A percentile compares a stretch with the other conserved stretches of the same genome.
Evolutionary conservation across 2,329 filamentous ascomycete genomes (phyloP).

Genomic region (Claviceps spartinae): DNA sequence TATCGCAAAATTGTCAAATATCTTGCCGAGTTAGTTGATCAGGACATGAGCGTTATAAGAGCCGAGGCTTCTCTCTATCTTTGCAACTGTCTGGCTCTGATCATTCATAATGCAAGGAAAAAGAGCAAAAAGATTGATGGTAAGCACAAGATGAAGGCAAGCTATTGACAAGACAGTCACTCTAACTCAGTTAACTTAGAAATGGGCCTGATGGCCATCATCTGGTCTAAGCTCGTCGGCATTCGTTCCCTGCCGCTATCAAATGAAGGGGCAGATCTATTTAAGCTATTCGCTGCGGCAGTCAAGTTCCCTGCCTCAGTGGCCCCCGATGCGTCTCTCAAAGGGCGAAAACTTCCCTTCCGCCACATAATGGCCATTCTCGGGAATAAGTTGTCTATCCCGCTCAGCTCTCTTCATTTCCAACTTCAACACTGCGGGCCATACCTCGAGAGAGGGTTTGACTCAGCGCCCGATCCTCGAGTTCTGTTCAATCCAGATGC

Average conservation of each 20-base stretch:
- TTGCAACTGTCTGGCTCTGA: constrained; percentile 16
- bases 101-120: background rate
- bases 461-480: constrained; percentile 51
- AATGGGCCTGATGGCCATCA: background rate
- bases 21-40: background rate
- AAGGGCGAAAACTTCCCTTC: background rate
- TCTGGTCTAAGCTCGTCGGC: background rate
- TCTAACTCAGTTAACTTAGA: background rate
- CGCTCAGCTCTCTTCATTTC: constrained; percentile 19
- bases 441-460: constrained; percentile 62
- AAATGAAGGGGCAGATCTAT: background rate
- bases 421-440: constrained; percentile 32
- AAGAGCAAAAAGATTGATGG: background rate
- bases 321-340: background rate
- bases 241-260: background rate
- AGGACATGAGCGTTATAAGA: background rate
- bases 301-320: background rate
- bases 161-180: background rate
- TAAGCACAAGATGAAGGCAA: background rate
- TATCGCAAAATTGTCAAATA: constrained; percentile 15
- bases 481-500: constrained; percentile 60
- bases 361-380: background rate
- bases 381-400: background rate
- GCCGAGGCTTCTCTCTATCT: constrained; percentile 16
- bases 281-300: background rate